Conservation (phyloP, 2,329 filamentous ascomycete genomes). For the Fusarium solani-melongenae region DNA sequence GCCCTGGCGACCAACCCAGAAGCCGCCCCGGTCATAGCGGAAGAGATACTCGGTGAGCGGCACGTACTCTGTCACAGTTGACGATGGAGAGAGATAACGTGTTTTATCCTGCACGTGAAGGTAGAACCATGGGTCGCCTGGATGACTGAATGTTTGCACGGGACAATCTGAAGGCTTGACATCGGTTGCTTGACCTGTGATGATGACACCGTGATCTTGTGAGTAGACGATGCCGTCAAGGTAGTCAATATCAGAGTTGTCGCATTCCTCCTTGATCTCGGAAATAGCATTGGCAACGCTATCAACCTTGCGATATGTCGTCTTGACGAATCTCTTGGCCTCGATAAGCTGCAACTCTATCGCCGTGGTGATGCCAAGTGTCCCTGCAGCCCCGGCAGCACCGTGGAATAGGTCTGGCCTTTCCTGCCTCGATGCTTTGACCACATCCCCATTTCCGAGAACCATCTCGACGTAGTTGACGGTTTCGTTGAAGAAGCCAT, state of each 20-base stretch:
- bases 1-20: constrained; percentile 71
- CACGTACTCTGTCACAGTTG: constrained; percentile 32
- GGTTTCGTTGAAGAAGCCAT: constrained; percentile 74
- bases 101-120: constrained; percentile 63
- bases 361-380: constrained; percentile 69
- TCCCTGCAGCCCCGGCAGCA: constrained; percentile 69
- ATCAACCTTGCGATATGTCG: constrained; percentile 62
- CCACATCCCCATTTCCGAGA: constrained; percentile 66
- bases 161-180: background rate
- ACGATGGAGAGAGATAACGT: fast-evolving
- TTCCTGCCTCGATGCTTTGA: constrained; percentile 58
- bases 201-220: constrained; percentile 60
- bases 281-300: constrained; percentile 57
- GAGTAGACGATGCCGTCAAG: constrained; percentile 70
- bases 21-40: constrained; percentile 72
- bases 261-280: constrained; percentile 46
- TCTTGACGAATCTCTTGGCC: constrained; percentile 65
- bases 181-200: constrained; percentile 60
- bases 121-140: constrained; percentile 73
- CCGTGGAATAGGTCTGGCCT: constrained; percentile 68
- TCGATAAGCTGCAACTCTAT: constrained; percentile 67
- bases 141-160: constrained; percentile 58
- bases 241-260: constrained; percentile 57
- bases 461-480: constrained; percentile 73
- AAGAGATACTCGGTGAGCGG: constrained; percentile 64